Evolutionary conservation across 1,284 basidiomycete genomes (phyloP).

Genomic region (Pseudozyma sp.): DNA sequence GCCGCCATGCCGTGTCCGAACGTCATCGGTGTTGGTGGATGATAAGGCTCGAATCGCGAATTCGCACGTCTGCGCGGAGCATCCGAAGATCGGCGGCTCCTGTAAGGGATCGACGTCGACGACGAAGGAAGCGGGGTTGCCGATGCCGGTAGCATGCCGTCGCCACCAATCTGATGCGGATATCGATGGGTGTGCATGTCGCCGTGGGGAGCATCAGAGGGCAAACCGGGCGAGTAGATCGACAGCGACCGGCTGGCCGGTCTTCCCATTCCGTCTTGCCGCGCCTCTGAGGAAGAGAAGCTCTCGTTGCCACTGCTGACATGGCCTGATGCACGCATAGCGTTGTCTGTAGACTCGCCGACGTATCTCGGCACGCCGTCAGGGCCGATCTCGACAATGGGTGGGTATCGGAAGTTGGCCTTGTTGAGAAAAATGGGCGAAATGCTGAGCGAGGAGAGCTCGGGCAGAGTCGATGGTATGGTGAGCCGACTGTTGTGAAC

Average conservation of each 20-base stretch:
- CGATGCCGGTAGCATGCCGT: conserved; percentile 29
- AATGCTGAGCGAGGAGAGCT: conserved; percentile 86
- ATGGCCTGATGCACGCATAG: conserved; percentile 27
- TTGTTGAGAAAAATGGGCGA: conserved; percentile 88
- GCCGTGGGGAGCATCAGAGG: conserved; percentile 13
- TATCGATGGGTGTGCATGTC: conserved; percentile 33
- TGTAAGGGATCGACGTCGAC: conserved; percentile 11
- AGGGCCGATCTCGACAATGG: conserved; percentile 83
- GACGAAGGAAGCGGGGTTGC: conserved; percentile 19
- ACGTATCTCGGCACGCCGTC: conserved; percentile 80
- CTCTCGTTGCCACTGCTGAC: conserved; percentile 47
- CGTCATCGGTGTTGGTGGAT: background rate
- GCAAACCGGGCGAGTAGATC: conserved; percentile 26
- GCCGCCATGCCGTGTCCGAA: conserved; percentile 23
- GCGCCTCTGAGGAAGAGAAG: conserved; percentile 39
- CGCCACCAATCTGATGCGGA: conserved; percentile 47
- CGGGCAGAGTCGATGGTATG: conserved; percentile 86
- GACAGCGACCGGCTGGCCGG: conserved; percentile 30
- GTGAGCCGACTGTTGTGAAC: conserved; percentile 87
- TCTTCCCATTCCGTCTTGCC: conserved; percentile 19
- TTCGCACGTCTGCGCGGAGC: conserved; percentile 35
- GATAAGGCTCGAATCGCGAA: conserved; percentile 43
- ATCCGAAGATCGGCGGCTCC: conserved; percentile 31
- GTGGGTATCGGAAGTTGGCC: conserved; percentile 88
- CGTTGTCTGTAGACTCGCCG: conserved; percentile 67